Base-by-base conservation (phyloP, 805 yeast species). In the Candida ipomoeae region DNA sequence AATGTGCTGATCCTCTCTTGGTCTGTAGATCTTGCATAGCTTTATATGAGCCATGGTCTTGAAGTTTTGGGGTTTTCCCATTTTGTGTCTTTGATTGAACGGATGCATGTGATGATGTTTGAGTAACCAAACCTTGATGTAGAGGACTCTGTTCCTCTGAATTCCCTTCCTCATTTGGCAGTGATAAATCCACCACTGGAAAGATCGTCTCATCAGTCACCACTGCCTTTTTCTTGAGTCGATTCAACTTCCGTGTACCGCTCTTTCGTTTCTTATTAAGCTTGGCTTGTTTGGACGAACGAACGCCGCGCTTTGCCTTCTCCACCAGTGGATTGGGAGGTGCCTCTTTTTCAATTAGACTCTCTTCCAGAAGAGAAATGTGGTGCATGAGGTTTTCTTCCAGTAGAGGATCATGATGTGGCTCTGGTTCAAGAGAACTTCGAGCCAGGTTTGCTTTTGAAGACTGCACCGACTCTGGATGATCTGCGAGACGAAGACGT, bases 261-360 rank as follows among this genome's bases (percentile, higher is more conserved):
- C 47, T 43, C 21, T 41, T 47, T 10, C 50, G 39, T 46, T 50
- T 50, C 29, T 48, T 48, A 36, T 50, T 50, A 32, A 44, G 51
- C 18, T 38, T 48, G 11, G 45, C n/a, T 37, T 37, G 31, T 21
- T 50, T 50, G 11, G 50, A 2, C 7, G 35, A 10, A 5, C 21
- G 20, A 18, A 14, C 14, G 5, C 17, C 34, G 7, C 14, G 23
- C 15, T 37, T 26, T 6, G 14, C 15, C 5, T 37, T 15, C 3
- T 37, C 40, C 8, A 37, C 6, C 15, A 20, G 29, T 26, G 11
- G 29, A 26, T 26, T 8, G 11, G 11, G 10, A 11, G 26, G 20
- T 14, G 36, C 15, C 15, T 33, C 36, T 33, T n/a, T 33, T 33
- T 14, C 36, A 14, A 33, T 26, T 26, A 26, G 29, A 26, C 29